Evolutionary conservation across 1,139 yeast species (phyloP).

Genomic region (Tardiomyces blankii): DNA sequence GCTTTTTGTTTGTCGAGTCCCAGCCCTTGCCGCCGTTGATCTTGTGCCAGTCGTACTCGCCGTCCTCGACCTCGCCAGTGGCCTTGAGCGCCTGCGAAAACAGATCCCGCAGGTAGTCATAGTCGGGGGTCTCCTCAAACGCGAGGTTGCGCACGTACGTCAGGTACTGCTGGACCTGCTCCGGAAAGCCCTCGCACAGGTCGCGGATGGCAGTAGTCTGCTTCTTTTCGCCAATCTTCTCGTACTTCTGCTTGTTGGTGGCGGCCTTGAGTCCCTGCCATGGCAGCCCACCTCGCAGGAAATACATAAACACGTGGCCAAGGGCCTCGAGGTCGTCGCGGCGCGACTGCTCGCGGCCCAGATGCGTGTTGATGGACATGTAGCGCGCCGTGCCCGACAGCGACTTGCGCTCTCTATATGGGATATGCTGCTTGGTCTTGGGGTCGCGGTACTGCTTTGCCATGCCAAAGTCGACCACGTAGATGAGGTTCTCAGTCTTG

Average conservation of each 20-base stretch:
- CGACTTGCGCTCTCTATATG: conserved; percentile 89
- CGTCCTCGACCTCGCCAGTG: conserved; percentile 68
- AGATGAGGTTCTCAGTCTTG: conserved; percentile 39
- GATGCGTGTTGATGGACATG: conserved; percentile 94
- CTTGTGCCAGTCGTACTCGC: conserved; percentile 90
- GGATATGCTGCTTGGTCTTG: conserved; percentile 87
- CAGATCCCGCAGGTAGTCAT: conserved; percentile 68
- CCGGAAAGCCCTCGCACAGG: conserved; percentile 73
- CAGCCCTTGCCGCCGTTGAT: conserved; percentile 88
- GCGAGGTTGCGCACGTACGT: conserved; percentile 72
- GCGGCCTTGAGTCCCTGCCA: conserved; percentile 99
- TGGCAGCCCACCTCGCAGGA: conserved; percentile 86
- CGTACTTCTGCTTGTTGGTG: conserved; percentile 91
- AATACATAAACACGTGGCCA: conserved; percentile 93
- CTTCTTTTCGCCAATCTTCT: conserved; percentile 91
- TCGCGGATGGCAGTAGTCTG: conserved; percentile 73
- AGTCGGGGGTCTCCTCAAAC: conserved; percentile 92
- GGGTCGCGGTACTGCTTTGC: conserved; percentile 97
- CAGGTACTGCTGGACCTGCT: conserved; percentile 78
- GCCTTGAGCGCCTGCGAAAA: conserved; percentile 64
- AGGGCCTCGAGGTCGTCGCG: conserved; percentile 93
- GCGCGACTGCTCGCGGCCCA: conserved; percentile 93
- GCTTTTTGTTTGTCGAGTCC: conserved; percentile 75
- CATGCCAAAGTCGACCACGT: conserved; percentile 78
- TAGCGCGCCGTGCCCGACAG: conserved; percentile 95